Evolutionary conservation across 108 stramenopile genomes (phyloP).

Genomic region (Nitzschia sp.): DNA sequence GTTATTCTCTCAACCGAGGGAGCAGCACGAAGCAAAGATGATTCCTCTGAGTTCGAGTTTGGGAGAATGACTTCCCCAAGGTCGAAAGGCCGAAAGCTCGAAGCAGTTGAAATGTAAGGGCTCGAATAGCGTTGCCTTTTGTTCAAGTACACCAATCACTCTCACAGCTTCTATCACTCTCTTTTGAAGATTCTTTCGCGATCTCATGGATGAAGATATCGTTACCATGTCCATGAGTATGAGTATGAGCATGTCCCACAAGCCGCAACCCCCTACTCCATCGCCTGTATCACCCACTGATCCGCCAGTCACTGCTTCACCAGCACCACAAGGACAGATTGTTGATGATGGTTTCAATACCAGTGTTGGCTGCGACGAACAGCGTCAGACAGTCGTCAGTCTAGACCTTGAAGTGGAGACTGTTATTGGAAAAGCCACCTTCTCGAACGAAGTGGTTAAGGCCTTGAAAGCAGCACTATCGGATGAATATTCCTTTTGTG

Average conservation of each 20-base stretch:
- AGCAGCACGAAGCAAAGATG: not conserved
- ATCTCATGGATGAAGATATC: constrained; percentile 6
- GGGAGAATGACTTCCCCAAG: not conserved
- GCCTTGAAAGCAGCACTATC: constrained; percentile 4
- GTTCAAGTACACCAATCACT: no score
- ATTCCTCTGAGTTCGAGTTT: not conserved
- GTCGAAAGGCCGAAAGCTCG: not conserved
- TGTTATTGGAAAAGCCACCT: not conserved
- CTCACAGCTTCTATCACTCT: not conserved
- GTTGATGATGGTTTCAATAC: not conserved
- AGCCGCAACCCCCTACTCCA: not conserved
- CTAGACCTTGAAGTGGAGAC: constrained; percentile 16
- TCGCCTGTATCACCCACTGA: not conserved
- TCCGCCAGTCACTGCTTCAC: not conserved
- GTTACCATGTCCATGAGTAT: constrained; percentile 31
- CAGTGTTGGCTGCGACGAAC: not conserved
- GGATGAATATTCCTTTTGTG: constrained; percentile 1
- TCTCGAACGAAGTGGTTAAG: not conserved
- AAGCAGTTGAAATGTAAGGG: not conserved
- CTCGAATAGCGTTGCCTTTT: not conserved
- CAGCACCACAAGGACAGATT: not conserved
- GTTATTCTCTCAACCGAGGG: no score
- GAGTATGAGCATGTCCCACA: not conserved
- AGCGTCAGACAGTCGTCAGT: not conserved
- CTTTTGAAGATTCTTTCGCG: constrained; percentile 1